A percentile compares a stretch with the other conserved stretches of the same genome.
Evolutionary conservation across 441 rosid species (phyloP).

Genomic region (Cnidoscolus chayamansa): DNA sequence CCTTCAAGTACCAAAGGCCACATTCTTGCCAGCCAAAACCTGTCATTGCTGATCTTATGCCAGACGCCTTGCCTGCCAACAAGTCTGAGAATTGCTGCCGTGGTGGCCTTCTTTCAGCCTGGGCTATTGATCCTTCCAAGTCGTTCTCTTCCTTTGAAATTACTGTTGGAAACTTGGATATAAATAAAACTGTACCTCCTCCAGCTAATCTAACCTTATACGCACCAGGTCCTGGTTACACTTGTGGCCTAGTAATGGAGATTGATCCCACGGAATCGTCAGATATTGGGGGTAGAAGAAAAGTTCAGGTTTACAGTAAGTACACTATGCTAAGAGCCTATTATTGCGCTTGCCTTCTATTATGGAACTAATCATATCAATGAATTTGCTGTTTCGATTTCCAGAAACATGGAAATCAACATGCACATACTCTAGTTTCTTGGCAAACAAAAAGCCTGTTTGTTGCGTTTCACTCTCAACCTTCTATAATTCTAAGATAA

Average conservation of each 20-base stretch:
- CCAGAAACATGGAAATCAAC: constrained; percentile 67
- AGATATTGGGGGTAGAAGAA: constrained; percentile 47
- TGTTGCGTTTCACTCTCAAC: constrained; percentile 62
- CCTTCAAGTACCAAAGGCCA: constrained; percentile 29
- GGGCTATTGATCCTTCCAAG: constrained; percentile 44
- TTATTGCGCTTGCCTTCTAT: too few species aligned
- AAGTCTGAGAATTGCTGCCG: constrained; percentile 44
- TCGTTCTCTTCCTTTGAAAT: constrained; percentile 52
- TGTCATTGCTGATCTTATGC: constrained; percentile 37
- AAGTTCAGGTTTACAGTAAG: constrained; percentile 54
- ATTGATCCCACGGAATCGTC: constrained; percentile 38
- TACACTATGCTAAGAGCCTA: background rate
- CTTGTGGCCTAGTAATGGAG: constrained; percentile 42
- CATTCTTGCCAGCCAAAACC: constrained; percentile 51
- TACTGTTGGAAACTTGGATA: constrained; percentile 39
- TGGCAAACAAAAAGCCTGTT: constrained; percentile 44
- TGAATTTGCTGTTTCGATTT: constrained; percentile 7
- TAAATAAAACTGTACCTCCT: constrained; percentile 22
- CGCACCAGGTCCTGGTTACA: constrained; percentile 58
- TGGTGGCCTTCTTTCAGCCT: constrained; percentile 47
- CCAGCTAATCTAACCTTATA: constrained; percentile 45
- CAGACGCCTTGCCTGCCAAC: constrained; percentile 30
- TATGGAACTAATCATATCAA: background rate
- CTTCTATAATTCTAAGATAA: constrained; percentile 47
- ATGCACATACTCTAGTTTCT: constrained; percentile 52